Evolutionary conservation across 768 basidiomycete genomes (phyloP).

Genomic region (Psilocybe cyanescens): DNA sequence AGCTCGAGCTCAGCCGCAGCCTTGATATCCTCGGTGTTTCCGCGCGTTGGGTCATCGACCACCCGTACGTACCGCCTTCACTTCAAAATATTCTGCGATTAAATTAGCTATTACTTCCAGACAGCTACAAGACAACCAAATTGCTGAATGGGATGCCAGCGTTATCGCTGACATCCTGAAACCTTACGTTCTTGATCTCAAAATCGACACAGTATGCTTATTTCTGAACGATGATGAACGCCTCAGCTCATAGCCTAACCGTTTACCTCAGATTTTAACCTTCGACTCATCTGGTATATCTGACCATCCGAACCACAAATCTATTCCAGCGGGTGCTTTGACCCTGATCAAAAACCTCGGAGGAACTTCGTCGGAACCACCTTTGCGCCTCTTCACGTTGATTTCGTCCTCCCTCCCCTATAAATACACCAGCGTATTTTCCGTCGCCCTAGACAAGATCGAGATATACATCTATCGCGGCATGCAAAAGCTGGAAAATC

Average conservation of each 20-base stretch:
- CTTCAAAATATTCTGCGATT: neutral
- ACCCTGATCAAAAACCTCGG: slow-evolving; percentile 39
- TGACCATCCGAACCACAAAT: slow-evolving; percentile 85
- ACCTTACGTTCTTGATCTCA: slow-evolving; percentile 59
- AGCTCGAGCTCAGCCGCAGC: slow-evolving; percentile 61
- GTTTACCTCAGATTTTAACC: slow-evolving; percentile 72
- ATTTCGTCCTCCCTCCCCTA: slow-evolving; percentile 54
- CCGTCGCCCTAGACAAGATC: slow-evolving; percentile 53
- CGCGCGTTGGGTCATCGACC: slow-evolving; percentile 62
- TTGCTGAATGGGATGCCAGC: slow-evolving; percentile 61
- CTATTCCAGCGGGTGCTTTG: slow-evolving; percentile 61
- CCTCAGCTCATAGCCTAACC: neutral
- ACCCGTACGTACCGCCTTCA: slow-evolving; percentile 57
- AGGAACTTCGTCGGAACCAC: slow-evolving; percentile 23
- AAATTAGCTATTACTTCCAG: slow-evolving; percentile 29
- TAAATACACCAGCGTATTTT: slow-evolving; percentile 69
- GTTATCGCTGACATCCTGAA: slow-evolving; percentile 61
- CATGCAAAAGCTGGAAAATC: slow-evolving; percentile 28
- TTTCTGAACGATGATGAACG: neutral
- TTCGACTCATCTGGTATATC: slow-evolving; percentile 83
- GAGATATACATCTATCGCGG: slow-evolving; percentile 33
- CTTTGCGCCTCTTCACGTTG: slow-evolving; percentile 58
- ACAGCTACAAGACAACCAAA: slow-evolving; percentile 77
- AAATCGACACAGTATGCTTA: slow-evolving; percentile 63
- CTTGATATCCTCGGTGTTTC: slow-evolving; percentile 71